Conservation (phyloP, 1,284 basidiomycete genomes). For the Sporisorium sorghi region DNA sequence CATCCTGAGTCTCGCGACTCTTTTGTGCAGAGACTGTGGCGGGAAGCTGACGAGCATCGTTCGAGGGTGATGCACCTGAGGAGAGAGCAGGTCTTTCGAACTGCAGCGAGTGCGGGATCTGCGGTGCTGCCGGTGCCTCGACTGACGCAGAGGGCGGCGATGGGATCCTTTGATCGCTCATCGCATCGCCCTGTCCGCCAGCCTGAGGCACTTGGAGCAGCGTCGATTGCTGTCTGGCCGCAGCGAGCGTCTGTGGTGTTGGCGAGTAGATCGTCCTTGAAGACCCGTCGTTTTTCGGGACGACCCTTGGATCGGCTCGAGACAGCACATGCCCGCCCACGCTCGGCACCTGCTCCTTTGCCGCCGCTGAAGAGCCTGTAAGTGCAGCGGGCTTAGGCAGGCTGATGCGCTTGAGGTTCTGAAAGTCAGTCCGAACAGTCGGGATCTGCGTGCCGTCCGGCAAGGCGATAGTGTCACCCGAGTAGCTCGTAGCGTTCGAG, state of each 20-base stretch:
- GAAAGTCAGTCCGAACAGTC: slow-evolving; percentile 48
- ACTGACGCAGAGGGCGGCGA: slow-evolving; percentile 30
- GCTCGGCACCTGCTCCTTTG: slow-evolving; percentile 9
- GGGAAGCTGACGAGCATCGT: slow-evolving; percentile 9
- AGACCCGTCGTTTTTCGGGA: slow-evolving; percentile 37
- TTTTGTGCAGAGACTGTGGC: not conserved
- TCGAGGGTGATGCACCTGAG: slow-evolving; percentile 7
- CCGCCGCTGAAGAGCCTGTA: not conserved
- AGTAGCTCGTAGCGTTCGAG: slow-evolving; percentile 34
- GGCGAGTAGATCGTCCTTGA: slow-evolving; percentile 52
- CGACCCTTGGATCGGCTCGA: slow-evolving; percentile 18
- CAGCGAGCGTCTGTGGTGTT: slow-evolving; percentile 48
- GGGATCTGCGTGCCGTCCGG: slow-evolving; percentile 45
- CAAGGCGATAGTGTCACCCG: slow-evolving; percentile 30
- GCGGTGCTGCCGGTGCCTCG: slow-evolving; percentile 30
- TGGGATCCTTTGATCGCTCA: slow-evolving; percentile 17
- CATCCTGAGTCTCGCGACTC: not conserved
- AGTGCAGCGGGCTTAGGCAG: slow-evolving; percentile 15
- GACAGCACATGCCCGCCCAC: slow-evolving; percentile 44
- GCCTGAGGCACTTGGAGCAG: slow-evolving; percentile 18
- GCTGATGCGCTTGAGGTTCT: slow-evolving; percentile 49
- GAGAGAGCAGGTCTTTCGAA: slow-evolving; percentile 27
- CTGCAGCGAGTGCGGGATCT: slow-evolving; percentile 33
- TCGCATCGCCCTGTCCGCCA: not conserved
- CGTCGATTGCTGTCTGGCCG: slow-evolving; percentile 23